Evolutionary conservation across 208 protist species (phyloP), one percentile per base, ranked within the genome.

Genomic region (Trypanosoma grayi): DNA sequence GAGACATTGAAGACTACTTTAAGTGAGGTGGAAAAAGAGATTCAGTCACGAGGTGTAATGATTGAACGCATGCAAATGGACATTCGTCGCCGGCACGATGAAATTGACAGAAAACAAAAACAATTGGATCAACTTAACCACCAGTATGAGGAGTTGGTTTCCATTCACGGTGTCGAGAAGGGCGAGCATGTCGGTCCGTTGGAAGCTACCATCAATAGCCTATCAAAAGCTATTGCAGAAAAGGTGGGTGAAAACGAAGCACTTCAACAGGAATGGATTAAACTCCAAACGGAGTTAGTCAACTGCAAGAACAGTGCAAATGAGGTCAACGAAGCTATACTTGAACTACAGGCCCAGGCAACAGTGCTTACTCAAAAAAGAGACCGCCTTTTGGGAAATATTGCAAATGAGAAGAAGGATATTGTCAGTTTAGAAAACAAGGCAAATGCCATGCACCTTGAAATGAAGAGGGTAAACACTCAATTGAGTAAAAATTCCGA

Each of bases 51-150:
- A 43, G 93, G 93, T 52, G 36, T 62, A 20, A 75, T 98, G 69
- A 93, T 98, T 54, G 87, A 97, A 47, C 81, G 89, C 39, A 98
- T 98, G 86, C 93, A 98, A 72, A 48, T 83, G n/a, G 95, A 98
- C 66, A 98, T 98, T 45, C 83, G 95, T 30, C 86, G 92, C 47
- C 79, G 90, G 20, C 88, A 98, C 74, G 95, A 98, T 58, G 95
- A 98, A 55, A 97, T 99, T 53, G 95, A 98, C 65, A 81, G 90
- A 46, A 99, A 99, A 78, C 96, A 98, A 70, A 96, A 93, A 63
- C 83, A 97, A 57, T 78, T 99, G 22, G 96, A 98, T 65, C 77
- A 94, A 62, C 88, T 98, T 33, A 99, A 99, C 77, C 83, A 93
- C 37, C 90, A 95, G 55, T 97, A 97, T 60, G 95, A 97, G 56